Percentiles rank a stretch among this genome's conserved stretches.
phyloP scores from a whole-genome alignment of 108 stramenopile species.

The Nitzschia palea region DNA sequence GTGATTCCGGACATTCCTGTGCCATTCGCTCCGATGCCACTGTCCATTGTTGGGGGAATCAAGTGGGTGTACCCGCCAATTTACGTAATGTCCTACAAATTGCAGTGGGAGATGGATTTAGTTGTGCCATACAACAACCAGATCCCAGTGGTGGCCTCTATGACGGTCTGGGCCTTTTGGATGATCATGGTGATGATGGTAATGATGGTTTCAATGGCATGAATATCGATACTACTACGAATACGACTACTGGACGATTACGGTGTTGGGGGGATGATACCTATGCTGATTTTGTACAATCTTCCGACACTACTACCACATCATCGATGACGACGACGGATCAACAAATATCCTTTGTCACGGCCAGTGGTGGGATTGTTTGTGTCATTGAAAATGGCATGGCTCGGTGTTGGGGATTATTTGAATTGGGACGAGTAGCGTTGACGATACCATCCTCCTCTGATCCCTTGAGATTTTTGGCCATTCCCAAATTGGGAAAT shows the following conservation, averaged over 20 bases:
- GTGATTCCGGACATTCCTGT: not conserved
- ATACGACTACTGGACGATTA: not conserved
- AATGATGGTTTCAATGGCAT: not conserved
- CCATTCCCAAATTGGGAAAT: not conserved
- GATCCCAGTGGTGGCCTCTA: no score
- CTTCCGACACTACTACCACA: not conserved
- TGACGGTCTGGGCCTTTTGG: no score
- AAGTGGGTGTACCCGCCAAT: constrained; percentile 3
- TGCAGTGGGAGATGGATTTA: constrained; percentile 6
- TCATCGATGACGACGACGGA: no score
- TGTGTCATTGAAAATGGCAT: not conserved
- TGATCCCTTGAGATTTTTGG: not conserved
- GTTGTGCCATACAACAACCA: not conserved
- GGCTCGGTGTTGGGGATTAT: constrained; percentile 1
- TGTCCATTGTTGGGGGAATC: constrained; percentile 6
- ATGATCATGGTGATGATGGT: no score
- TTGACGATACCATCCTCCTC: not conserved
- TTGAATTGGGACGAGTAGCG: not conserved
- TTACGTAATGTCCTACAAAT: not conserved
- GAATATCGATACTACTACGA: no score
- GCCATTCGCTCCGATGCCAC: not conserved
- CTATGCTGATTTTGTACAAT: constrained; percentile 1
- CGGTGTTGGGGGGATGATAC: constrained; percentile 3
- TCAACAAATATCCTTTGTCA: not conserved
- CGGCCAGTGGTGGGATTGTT: not conserved